Base-by-base conservation (phyloP, 345 rosid genomes). In the Angophora floribunda region DNA sequence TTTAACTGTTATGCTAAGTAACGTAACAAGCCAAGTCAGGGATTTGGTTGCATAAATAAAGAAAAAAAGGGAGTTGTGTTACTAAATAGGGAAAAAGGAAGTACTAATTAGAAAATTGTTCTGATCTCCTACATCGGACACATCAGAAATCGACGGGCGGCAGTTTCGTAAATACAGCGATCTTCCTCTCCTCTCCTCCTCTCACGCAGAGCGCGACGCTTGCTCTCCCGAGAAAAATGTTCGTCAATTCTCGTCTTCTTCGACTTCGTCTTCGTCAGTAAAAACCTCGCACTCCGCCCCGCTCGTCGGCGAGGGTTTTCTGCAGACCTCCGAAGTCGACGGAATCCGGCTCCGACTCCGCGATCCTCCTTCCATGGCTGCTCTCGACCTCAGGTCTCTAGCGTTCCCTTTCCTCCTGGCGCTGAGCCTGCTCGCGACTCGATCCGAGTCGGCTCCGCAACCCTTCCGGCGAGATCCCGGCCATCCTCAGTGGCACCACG, bases 401-500 rank as follows among this genome's bases (percentile, higher is more conserved):
- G 84, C 65, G 88, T n/a, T 70, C 87, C 70, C 67, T 93, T 19
- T 88, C 86, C 85, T 92, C 55, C 30, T 86, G 51, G 63, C 88
- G 44, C 80, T 93, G 87, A 91, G 90, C 89, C 93, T 90, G 89
- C 92, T 96, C 78, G 90, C 91, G 59, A 51, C 88, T 89, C 92
- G 87, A 53, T 88, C 94, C 86, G 93, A 93, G 87, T 93, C 99
- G 63, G 97, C 94, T 88, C 91, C 90, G 67, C 94, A 97, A 86
- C 92, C 99, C 49, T 97, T 98, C 97, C 90, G 96, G 91, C 91
- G 98, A 88, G 99, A 96, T 57, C 98, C 99, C 5, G 99, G 98
- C 59, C 99, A 96, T 86, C 92, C 98, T 87, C 99, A 95, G 87
- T 97, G 99, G 99, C 99, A 98, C 93, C 99, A 98, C 91, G 94